These are phyloP conservation scores for Aspergillus hortae DNA, from an alignment of 2,329 filamentous ascomycete genomes.

Conservation along the genomic window DNA sequence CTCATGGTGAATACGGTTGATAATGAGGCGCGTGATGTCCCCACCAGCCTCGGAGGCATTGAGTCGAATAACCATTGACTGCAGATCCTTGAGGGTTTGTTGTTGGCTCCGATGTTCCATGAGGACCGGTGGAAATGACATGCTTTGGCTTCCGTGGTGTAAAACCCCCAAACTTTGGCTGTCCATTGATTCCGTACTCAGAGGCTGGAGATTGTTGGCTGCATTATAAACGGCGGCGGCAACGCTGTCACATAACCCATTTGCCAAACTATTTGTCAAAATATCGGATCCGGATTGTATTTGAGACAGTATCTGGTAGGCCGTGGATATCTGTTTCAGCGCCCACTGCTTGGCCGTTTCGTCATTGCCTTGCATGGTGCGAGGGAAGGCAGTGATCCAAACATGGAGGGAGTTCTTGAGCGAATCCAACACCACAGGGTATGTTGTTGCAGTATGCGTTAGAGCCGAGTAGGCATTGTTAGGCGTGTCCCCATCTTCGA, in stretches of 20 bases:
- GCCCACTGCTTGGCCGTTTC: slow-evolving; percentile 70
- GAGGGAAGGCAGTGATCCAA: slow-evolving; percentile 77
- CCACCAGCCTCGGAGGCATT: slow-evolving; percentile 40
- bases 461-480: slow-evolving; percentile 44
- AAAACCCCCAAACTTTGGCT: slow-evolving; percentile 27
- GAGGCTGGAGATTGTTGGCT: slow-evolving; percentile 26
- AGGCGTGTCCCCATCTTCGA: slow-evolving; percentile 42
- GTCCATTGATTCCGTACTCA: slow-evolving; percentile 18
- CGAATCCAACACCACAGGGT: slow-evolving; percentile 59
- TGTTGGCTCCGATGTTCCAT: slow-evolving; percentile 64
- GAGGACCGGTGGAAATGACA: slow-evolving; percentile 58
- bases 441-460: slow-evolving; percentile 59
- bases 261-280: slow-evolving; percentile 30
- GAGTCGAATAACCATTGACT: slow-evolving; percentile 57
- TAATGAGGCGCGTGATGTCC: slow-evolving; percentile 61
- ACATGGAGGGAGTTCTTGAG: slow-evolving; percentile 70
- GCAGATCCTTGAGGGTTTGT: slow-evolving; percentile 59
- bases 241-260: slow-evolving; percentile 72
- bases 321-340: slow-evolving; percentile 72
- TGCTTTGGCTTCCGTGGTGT: slow-evolving; percentile 18
- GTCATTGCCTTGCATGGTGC: slow-evolving; percentile 79
- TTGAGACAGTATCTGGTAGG: slow-evolving; percentile 62
- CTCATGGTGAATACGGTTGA: slow-evolving; percentile 59
- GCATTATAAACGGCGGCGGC: slow-evolving; percentile 43
- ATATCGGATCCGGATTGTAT: slow-evolving; percentile 50